Base-by-base conservation (phyloP, 495 filamentous ascomycete genomes). In the Penicillium cataractarum region DNA sequence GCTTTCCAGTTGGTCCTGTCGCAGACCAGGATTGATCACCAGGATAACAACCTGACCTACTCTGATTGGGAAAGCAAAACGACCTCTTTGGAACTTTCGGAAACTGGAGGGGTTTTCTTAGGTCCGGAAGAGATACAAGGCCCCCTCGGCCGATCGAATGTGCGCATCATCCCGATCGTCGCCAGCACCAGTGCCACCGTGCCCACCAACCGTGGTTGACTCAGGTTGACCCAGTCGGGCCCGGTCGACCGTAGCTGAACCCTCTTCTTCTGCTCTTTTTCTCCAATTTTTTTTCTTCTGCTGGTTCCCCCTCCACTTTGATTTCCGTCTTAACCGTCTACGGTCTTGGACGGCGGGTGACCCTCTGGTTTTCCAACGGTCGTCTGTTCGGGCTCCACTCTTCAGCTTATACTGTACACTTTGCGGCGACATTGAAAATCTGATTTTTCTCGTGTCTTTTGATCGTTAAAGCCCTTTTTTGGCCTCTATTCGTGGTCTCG, bases 191-290 rank as follows among this genome's bases (percentile, higher is more conserved):
- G 65, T 61, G 61, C 62, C 64, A 52, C 61, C 66, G 64, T 71
- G 67, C 72, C 71, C 70, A 63, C 66, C 69, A 75, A 74, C 68
- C 74, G 68, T 72, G 68, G 71, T 74, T 65, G 70, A 71, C 62
- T 50, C 32, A 21, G n/a, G 51, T 32, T 17, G 51, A 54, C 51
- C 31, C 12, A 52, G 49, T 52, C 49, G 29, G 49, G 15, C 27
- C 53, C 29, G 31, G 27, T 37, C 51, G 8, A 54, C 51, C 51
- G 55, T 61, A 61, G 66, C 70, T 71, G 70, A 73, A 65, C 54
- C 63, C 53, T 50, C 29, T 27, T 31, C 33, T 26, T n/a, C n/a
- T n/a, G n/a, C n/a, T n/a, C 8, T 58, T 58, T 39, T 29, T 39
- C 33, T 22, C 17, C 33, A 12, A 15, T 19, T 42, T 42, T 12